Evolutionary conservation across 129 eudicot species (phyloP).

Genomic region (Pulicaria dysenterica): DNA sequence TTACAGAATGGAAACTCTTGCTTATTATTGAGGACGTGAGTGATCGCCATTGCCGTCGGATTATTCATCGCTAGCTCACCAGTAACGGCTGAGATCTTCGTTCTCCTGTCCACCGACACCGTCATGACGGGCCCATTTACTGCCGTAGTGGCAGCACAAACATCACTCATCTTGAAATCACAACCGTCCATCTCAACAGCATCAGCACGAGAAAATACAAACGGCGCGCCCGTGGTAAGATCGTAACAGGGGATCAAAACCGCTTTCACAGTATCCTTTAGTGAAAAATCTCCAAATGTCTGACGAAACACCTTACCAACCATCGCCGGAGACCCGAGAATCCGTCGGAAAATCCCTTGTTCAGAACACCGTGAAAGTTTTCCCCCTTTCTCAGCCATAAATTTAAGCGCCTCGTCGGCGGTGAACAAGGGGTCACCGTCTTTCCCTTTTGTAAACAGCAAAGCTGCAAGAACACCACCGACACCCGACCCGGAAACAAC

Average conservation of each 20-base stretch:
- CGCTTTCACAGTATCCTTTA: conserved; percentile 73
- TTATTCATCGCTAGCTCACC: conserved; percentile 82
- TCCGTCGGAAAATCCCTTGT: conserved; percentile 37
- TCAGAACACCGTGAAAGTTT: conserved; percentile 29
- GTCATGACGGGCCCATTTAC: conserved; percentile 40
- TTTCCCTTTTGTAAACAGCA: conserved; percentile 53
- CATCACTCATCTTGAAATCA: conserved; percentile 74
- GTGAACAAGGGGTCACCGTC: conserved; percentile 63
- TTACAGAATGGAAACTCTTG: conserved; percentile 82
- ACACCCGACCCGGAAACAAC: conserved; percentile 76
- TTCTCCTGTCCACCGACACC: conserved; percentile 58
- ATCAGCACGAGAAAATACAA: conserved; percentile 90
- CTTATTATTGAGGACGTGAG: conserved; percentile 77
- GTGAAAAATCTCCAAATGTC: conserved; percentile 52
- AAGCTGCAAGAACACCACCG: conserved; percentile 64
- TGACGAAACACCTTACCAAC: conserved; percentile 41
- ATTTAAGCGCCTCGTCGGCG: conserved; percentile 53
- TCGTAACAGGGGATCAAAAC: conserved; percentile 84
- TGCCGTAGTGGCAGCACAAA: conserved; percentile 75
- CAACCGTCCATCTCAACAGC: conserved; percentile 77
- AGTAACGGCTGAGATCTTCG: conserved; percentile 57
- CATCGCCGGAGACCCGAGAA: conserved; percentile 33
- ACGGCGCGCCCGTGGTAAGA: conserved; percentile 61
- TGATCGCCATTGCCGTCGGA: conserved; percentile 84
- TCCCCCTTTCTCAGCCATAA: conserved; percentile 37